phyloP scores from a whole-genome alignment of 2,329 filamentous ascomycete genomes.

The Botryotinia globosa region DNA sequence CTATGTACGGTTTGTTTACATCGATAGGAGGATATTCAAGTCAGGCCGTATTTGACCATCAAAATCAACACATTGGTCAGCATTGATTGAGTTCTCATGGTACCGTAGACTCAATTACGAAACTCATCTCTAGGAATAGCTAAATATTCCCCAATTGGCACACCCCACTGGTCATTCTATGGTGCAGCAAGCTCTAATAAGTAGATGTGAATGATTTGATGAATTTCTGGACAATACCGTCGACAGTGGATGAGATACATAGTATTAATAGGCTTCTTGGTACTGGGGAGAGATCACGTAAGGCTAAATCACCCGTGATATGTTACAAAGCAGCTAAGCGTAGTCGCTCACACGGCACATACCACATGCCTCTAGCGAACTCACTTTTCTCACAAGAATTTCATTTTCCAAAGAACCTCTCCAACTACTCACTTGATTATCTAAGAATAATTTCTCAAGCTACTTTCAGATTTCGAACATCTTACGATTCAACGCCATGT shows the following conservation, averaged over 20 bases:
- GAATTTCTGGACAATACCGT: accelerated
- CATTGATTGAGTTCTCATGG: neutral
- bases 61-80: neutral
- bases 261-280: accelerated
- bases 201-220: neutral
- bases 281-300: accelerated
- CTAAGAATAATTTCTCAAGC: neutral
- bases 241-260: neutral
- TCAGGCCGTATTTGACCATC: no score
- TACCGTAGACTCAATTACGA: neutral
- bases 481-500: neutral
- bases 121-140: accelerated
- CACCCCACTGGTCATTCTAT: accelerated
- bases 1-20: neutral
- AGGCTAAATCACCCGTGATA: accelerated
- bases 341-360: neutral
- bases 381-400: neutral
- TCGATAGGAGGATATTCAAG: neutral
- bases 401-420: accelerated
- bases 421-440: neutral
- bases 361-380: neutral
- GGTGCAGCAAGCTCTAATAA: neutral
- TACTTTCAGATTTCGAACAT: neutral
- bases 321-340: neutral
- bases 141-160: accelerated